Conservation (phyloP, 257 asterid species). For the Verbascum thapsus region DNA sequence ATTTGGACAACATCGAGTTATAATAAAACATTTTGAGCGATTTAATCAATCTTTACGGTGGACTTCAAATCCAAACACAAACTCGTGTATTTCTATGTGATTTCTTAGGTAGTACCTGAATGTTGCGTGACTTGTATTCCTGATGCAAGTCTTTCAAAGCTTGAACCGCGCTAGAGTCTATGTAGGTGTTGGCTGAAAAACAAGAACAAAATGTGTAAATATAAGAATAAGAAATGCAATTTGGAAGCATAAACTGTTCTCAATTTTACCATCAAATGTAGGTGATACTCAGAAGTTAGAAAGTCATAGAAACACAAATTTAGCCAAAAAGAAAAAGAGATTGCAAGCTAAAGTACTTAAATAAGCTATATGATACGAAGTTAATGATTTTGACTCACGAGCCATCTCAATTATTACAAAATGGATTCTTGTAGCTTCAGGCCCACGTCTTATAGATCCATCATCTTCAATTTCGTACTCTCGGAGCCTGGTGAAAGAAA, state of each 20-base stretch:
- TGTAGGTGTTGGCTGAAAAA: slow-evolving; percentile 82
- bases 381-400: slow-evolving; percentile 63
- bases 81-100: not conserved
- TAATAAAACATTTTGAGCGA: too few relatives aligned
- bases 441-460: slow-evolving; percentile 70
- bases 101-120: slow-evolving; percentile 58
- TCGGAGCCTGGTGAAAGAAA: slow-evolving; percentile 65
- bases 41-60: too few relatives aligned
- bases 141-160: slow-evolving; percentile 83
- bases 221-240: slow-evolving; percentile 1
- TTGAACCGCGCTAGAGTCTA: slow-evolving; percentile 96
- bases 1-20: too few relatives aligned
- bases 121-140: slow-evolving; percentile 83
- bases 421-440: slow-evolving; percentile 75
- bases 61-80: too few relatives aligned
- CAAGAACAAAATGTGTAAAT: not conserved
- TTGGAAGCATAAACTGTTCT: not conserved
- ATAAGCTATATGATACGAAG: slow-evolving; percentile 18
- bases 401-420: slow-evolving; percentile 96
- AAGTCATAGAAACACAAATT: too few relatives aligned
- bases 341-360: not conserved
- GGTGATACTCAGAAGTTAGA: not conserved
- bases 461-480: slow-evolving; percentile 77
- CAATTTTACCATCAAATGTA: slow-evolving; percentile 16
- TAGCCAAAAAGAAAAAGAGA: not conserved